phyloP scores from a whole-genome alignment of 2,329 filamentous ascomycete species.

The Shiraia bambusicola region DNA sequence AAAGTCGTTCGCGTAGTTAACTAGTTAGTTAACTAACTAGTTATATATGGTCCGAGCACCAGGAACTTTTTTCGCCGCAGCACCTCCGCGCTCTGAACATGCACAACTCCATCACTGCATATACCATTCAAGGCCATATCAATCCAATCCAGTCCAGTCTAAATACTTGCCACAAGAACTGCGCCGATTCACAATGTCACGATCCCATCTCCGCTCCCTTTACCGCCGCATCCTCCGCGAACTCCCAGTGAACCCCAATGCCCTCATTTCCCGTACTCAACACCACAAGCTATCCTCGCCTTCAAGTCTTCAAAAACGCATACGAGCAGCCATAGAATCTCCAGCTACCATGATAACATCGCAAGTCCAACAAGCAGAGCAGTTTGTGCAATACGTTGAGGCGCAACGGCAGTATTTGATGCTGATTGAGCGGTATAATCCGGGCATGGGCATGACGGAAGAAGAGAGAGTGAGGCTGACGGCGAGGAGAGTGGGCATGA shows the following conservation, averaged over 20 bases:
- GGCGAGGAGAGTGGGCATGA: slow-evolving; percentile 85
- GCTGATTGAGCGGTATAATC: slow-evolving; percentile 89
- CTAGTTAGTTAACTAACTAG: too few relatives aligned
- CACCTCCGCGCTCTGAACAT: slow-evolving; percentile 16
- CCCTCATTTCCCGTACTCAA: slow-evolving; percentile 17
- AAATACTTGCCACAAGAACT: too few relatives aligned
- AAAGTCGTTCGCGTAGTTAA: too few relatives aligned
- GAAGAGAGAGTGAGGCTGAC: slow-evolving; percentile 79
- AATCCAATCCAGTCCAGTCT: too few relatives aligned
- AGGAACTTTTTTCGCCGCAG: slow-evolving; percentile 32
- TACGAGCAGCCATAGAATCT: slow-evolving; percentile 63
- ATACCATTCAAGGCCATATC: not conserved
- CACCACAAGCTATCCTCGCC: slow-evolving; percentile 54
- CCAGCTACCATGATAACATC: slow-evolving; percentile 5
- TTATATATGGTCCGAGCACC: slow-evolving; percentile 26
- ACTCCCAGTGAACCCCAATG: slow-evolving; percentile 68
- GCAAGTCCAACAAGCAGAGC: slow-evolving; percentile 62
- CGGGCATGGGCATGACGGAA: slow-evolving; percentile 84
- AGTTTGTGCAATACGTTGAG: slow-evolving; percentile 76
- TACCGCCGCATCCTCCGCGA: slow-evolving; percentile 90
- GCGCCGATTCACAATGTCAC: slow-evolving; percentile 36
- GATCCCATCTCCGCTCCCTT: slow-evolving; percentile 64
- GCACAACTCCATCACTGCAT: slow-evolving; percentile 1
- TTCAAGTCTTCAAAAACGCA: slow-evolving; percentile 68
- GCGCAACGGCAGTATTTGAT: slow-evolving; percentile 83